Evolutionary conservation across 2,329 filamentous ascomycete genomes (phyloP), one percentile per base, ranked within the genome.

Genomic region (Tolypocladium tundrense): DNA sequence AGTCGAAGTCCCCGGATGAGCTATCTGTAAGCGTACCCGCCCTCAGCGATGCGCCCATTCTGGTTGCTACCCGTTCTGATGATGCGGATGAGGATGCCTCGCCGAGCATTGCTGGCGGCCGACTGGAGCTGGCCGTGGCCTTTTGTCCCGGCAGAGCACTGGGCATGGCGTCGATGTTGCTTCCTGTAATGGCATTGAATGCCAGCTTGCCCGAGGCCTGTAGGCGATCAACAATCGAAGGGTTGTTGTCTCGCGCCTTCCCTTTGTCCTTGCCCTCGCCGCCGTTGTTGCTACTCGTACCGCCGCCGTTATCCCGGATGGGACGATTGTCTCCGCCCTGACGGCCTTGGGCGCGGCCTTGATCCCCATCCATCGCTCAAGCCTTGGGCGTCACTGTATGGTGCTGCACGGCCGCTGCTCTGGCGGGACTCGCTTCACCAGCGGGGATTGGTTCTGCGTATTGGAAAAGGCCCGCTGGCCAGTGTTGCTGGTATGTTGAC

Each of bases 121-220:
- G 53, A 21, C 59, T 54, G 16, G 55, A 53, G 10, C 52, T 53
- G 11, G 39, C 57, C 11, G 37, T 24, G 14, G 60, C 60, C 53
- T 70, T 69, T 53, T 64, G 59, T 41, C 57, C 60, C 42, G 62
- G 52, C 40, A 58, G 53, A 51, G 53, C 60, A 24, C 56, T 58
- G 40, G 59, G 60, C 52, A 63, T 56, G 45, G 59, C 60, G 57
- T 60, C 39, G 24, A 1, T 31, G 24, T 41, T 43, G 14, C 60
- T 59, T 16, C 61, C 59, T 9, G 55, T 58, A 40, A 68, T 52
- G 37, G 69, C 63, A 53, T 67, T 64, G 54, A 68, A 54, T n/a
- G 62, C 65, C 42, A 69, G 57, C 48, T 60, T 63, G 21, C 65
- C 62, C 21, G 69, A 70, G 58, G 66, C 64, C 53, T 65, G 65